These are phyloP conservation scores for Phytophthora multivora DNA, from an alignment of 352 stramenopile genomes.

Conservation along the genomic window DNA sequence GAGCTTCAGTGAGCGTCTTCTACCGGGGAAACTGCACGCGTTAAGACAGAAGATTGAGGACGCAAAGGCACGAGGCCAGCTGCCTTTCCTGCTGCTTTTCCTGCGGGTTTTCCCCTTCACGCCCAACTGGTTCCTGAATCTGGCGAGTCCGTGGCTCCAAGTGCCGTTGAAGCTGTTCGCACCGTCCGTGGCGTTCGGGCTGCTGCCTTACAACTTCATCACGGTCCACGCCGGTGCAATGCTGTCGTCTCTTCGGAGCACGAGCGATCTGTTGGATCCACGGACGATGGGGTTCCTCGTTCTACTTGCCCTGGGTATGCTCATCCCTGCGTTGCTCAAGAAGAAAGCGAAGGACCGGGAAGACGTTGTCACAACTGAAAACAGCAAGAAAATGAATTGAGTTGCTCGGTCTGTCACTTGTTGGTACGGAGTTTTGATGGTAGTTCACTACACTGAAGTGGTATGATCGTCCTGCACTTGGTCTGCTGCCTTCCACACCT, in stretches of 20 bases:
- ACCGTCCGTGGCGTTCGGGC: constrained; percentile 61
- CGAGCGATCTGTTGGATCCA: constrained; percentile 68
- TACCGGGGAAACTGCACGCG: constrained; percentile 61
- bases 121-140: constrained; percentile 87
- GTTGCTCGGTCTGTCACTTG: neutral
- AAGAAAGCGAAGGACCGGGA: constrained; percentile 24
- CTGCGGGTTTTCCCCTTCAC: constrained; percentile 84
- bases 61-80: constrained; percentile 44
- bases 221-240: constrained; percentile 79
- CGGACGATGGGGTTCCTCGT: constrained; percentile 62
- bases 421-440: too few species aligned
- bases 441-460: neutral
- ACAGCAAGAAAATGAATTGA: constrained; percentile 33
- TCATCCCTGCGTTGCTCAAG: constrained; percentile 72
- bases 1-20: constrained; percentile 59
- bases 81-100: constrained; percentile 75
- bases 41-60: constrained; percentile 62
- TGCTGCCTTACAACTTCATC: constrained; percentile 87
- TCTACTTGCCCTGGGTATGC: constrained; percentile 64
- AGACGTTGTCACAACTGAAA: neutral
- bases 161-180: constrained; percentile 74
- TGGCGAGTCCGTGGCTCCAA: constrained; percentile 77
- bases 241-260: constrained; percentile 70
- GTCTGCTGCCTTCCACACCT: neutral
- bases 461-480: neutral